These are phyloP conservation scores for Sinapis alba DNA, from an alignment of 441 rosid genomes.

Conservation along the genomic window DNA sequence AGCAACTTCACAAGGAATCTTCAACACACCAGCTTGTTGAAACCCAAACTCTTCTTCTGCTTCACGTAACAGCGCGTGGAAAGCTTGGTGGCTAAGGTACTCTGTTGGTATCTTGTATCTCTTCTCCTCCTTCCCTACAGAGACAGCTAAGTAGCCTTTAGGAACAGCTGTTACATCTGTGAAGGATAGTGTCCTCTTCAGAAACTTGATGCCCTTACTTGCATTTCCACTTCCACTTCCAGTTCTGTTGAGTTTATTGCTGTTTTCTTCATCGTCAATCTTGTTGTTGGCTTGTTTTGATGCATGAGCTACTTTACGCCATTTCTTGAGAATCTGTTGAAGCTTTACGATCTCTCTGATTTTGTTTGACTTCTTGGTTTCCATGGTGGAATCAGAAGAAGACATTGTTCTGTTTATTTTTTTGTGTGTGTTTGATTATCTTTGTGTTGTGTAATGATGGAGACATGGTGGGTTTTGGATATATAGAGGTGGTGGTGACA, in stretches of 20 bases:
- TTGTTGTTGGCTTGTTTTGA: slow-evolving; percentile 41
- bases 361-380: slow-evolving; percentile 69
- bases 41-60: slow-evolving; percentile 81
- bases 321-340: slow-evolving; percentile 82
- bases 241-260: slow-evolving; percentile 19
- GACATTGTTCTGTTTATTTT: neutral
- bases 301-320: slow-evolving; percentile 79
- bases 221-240: slow-evolving; percentile 34
- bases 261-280: slow-evolving; percentile 25
- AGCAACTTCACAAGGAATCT: slow-evolving; percentile 64
- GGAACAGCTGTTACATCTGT: slow-evolving; percentile 59
- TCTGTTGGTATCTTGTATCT: slow-evolving; percentile 61
- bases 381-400: slow-evolving; percentile 44
- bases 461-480: slow-evolving; percentile 35
- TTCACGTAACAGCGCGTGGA: slow-evolving; percentile 53
- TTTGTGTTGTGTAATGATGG: slow-evolving; percentile 31
- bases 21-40: slow-evolving; percentile 63
- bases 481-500: slow-evolving; percentile 33
- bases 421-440: neutral
- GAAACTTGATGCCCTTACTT: slow-evolving; percentile 71
- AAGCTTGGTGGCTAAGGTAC: slow-evolving; percentile 62
- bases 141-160: slow-evolving; percentile 65
- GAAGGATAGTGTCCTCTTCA: slow-evolving; percentile 76
- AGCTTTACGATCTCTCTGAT: slow-evolving; percentile 88
- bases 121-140: slow-evolving; percentile 58